These are phyloP conservation scores for Lasiodiplodia sp. DNA, from an alignment of 2,329 filamentous ascomycete genomes.

Conservation along the genomic window DNA sequence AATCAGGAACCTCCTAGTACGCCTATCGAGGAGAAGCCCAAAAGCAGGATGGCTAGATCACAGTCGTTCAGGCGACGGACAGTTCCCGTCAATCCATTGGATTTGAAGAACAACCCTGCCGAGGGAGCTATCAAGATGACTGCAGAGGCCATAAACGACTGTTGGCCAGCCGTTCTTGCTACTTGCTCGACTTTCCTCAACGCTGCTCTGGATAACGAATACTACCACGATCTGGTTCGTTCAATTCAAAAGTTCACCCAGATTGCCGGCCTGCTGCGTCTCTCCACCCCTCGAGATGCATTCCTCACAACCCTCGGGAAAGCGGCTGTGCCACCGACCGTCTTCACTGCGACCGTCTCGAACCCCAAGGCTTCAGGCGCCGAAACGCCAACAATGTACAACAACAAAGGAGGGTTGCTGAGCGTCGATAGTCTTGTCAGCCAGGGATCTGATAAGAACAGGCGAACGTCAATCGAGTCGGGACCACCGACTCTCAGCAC, in stretches of 20 bases:
- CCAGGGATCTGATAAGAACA: constrained; percentile 67
- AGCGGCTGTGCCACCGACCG: constrained; percentile 85
- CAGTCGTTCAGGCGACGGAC: constrained; percentile 77
- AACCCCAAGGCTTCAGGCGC: constrained; percentile 49
- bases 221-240: constrained; percentile 89
- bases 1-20: constrained; percentile 39
- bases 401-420: constrained; percentile 74
- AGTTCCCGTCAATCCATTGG: constrained; percentile 83
- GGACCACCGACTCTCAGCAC: constrained; percentile 67
- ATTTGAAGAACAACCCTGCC: constrained; percentile 75
- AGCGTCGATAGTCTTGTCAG: constrained; percentile 76
- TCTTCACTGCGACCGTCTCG: constrained; percentile 51
- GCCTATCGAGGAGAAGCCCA: constrained; percentile 37
- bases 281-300: constrained; percentile 87
- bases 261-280: constrained; percentile 85
- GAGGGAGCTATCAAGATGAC: constrained; percentile 76
- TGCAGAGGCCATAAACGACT: constrained; percentile 84
- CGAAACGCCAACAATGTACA: constrained; percentile 68
- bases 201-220: constrained; percentile 88
- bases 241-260: constrained; percentile 96
- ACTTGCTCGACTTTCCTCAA: constrained; percentile 96
- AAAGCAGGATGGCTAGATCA: constrained; percentile 62
- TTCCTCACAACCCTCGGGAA: constrained; percentile 95
- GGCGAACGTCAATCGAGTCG: constrained; percentile 65
- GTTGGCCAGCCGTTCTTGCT: constrained; percentile 94